Percentiles rank a stretch among this genome's conserved stretches.
Conservation (phyloP, 2,329 filamentous ascomycete species). For the Colletotrichum costaricense region DNA sequence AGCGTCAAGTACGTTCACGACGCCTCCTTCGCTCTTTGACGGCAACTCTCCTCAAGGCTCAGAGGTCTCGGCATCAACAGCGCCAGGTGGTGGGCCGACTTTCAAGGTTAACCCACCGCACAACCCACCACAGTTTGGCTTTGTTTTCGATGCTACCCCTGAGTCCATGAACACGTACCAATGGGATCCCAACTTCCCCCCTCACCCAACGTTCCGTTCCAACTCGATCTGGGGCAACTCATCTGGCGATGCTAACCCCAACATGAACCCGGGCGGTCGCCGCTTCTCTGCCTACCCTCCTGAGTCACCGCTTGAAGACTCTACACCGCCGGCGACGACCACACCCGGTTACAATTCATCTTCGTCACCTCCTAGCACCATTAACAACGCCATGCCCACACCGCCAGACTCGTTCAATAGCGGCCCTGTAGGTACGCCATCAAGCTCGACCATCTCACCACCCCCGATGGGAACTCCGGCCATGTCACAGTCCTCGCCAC, state of each 20-base stretch:
- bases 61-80: conserved; percentile 49
- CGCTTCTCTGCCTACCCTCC: conserved; percentile 74
- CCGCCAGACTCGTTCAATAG: conserved; percentile 54
- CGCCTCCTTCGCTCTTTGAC: conserved; percentile 61
- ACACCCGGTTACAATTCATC: conserved; percentile 39
- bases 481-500: conserved; percentile 45
- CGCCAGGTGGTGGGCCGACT: conserved; percentile 43
- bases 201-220: conserved; percentile 70
- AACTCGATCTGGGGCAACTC: conserved; percentile 75
- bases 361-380: conserved; percentile 34
- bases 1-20: conserved; percentile 48
- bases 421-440: conserved; percentile 8
- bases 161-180: conserved; percentile 62
- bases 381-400: conserved; percentile 48
- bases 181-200: conserved; percentile 53
- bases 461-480: conserved; percentile 36
- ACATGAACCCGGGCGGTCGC: conserved; percentile 51
- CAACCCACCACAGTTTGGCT: conserved; percentile 66
- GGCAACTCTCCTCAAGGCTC: conserved; percentile 59
- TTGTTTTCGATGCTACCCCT: conserved; percentile 67
- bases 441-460: conserved; percentile 30
- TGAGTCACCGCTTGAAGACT: conserved; percentile 55
- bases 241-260: conserved; percentile 57
- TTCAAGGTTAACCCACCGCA: conserved; percentile 61
- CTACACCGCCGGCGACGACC: conserved; percentile 46